phyloP scores from a whole-genome alignment of 495 filamentous ascomycete species.

The Haplographium delicatum region DNA sequence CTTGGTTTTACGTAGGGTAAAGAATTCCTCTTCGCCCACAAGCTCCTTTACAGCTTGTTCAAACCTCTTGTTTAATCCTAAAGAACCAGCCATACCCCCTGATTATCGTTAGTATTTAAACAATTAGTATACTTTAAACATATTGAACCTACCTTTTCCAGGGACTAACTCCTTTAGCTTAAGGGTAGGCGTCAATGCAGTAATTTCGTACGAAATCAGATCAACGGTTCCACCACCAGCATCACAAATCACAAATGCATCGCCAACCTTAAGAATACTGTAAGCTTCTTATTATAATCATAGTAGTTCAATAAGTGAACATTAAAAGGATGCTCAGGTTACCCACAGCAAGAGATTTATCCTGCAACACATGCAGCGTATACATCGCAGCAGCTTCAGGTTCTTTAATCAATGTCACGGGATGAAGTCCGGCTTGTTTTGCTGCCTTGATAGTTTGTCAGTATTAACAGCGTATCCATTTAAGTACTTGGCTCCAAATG shows the following conservation, averaged over 20 bases:
- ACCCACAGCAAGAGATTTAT: constrained; percentile 24
- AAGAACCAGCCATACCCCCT: constrained; percentile 28
- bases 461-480: too few species aligned
- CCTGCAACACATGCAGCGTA: constrained; percentile 34
- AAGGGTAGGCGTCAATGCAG: constrained; percentile 38
- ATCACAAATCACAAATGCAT: constrained; percentile 38
- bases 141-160: constrained; percentile 39
- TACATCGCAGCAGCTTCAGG: constrained; percentile 46
- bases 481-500: too few species aligned
- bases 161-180: constrained; percentile 42
- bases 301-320: constrained; percentile 42
- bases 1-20: constrained; percentile 18
- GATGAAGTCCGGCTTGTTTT: constrained; percentile 24
- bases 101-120: constrained; percentile 19
- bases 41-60: constrained; percentile 22
- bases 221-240: constrained; percentile 55
- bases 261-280: constrained; percentile 38
- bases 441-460: constrained; percentile 27
- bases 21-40: constrained; percentile 25
- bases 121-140: neutral
- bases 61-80: constrained; percentile 29
- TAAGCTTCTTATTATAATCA: constrained; percentile 36
- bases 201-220: constrained; percentile 47
- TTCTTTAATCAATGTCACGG: constrained; percentile 38
- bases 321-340: too few species aligned